Evolutionary conservation across 1,284 basidiomycete species (phyloP), one percentile per base, ranked within the genome.

Genomic region (Apiotrichum porosum): DNA sequence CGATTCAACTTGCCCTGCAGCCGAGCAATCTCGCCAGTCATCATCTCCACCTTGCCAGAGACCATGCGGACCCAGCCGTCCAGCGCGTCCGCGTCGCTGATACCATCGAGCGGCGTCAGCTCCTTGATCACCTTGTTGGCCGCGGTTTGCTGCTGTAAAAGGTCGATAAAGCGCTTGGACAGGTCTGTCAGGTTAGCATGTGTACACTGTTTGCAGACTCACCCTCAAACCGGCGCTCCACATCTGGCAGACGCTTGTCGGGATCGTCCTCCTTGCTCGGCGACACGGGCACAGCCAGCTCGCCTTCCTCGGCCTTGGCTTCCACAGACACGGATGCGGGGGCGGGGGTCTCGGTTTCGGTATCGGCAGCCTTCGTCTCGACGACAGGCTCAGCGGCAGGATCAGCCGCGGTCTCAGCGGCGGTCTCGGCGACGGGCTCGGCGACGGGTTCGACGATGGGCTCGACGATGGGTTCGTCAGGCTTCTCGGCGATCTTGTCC

Each of bases 111-210:
- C 0, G 88, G 83, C 0, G 87, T 87, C 6, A 85, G 66, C 52
- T 88, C 86, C n/a, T 75, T 78, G 37, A 94, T 68, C 4, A 88
- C 72, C 24, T 75, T 72, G 63, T 90, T 86, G n/a, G 82, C 83
- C 6, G 82, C 82, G 19, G 66, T 50, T 2, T 59, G 51, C 37
- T 66, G 64, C 3, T 52, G 47, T 10, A 62, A 46, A 9, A 69
- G 55, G 9, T 55, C 51, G 8, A 63, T 61, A 44, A 65, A 63
- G 17, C 61, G 60, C 30, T 53, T 37, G 5, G 63, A 66, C 9
- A 66, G 56, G 21, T 70, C 68, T 68, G 42, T 15, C 3, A 6
- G 12, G 47, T 44, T 8, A 48, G 42, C 31, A 9, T 12, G 26
- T 9, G 19, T 9, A 3, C 2, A 9, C 15, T 10, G 18, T n/a